Evolutionary conservation across 1,284 basidiomycete genomes (phyloP), one percentile per base, ranked within the genome.

Genomic region (Entoloma clypeatum): DNA sequence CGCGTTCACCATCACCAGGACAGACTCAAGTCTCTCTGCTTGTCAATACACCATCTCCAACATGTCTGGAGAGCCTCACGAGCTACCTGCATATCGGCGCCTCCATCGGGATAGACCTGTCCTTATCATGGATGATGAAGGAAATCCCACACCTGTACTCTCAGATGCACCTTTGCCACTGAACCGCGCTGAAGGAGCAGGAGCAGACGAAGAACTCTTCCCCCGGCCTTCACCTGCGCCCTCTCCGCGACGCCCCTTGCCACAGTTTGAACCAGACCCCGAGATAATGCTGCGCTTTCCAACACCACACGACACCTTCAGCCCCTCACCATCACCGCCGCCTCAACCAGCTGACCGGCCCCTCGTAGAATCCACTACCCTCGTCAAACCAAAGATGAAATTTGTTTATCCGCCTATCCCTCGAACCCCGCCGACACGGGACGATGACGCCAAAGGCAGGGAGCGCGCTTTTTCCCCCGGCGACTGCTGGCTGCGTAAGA

Each of bases 251-350:
- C 13, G n/a, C 19, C 3, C 17, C 3, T 13, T 23, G 4, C 34
- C 14, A 13, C 22, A 16, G n/a, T 10, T 17, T 8, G 23, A 8
- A 5, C 18, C 11, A 16, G 23, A 16, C 34, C 34, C 1, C 9
- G 18, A 7, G 34, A 36, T 25, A 9, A 36, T 17, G 1, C 22
- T 7, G 11, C 37, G 37, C 14, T 22, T 39, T 14, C 18, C 37
- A 6, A 39, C 37, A 4, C 37, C 37, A 17, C 27, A 21, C 18
- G 37, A 39, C 27, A 39, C 25, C 11, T 29, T 28, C 18, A 39
- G 37, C 27, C 17, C 27, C 28, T 8, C 2, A 16, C 37, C 26
- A 7, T 30, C 27, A 7, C 27, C 25, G 5, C 25, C 6, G n/a
- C 27, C 37, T 7, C 23, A 25, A 8, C 27, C 27, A 7, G 27